Evolutionary conservation across 2,329 filamentous ascomycete genomes (phyloP).

Genomic region (Ophiostoma piceae): DNA sequence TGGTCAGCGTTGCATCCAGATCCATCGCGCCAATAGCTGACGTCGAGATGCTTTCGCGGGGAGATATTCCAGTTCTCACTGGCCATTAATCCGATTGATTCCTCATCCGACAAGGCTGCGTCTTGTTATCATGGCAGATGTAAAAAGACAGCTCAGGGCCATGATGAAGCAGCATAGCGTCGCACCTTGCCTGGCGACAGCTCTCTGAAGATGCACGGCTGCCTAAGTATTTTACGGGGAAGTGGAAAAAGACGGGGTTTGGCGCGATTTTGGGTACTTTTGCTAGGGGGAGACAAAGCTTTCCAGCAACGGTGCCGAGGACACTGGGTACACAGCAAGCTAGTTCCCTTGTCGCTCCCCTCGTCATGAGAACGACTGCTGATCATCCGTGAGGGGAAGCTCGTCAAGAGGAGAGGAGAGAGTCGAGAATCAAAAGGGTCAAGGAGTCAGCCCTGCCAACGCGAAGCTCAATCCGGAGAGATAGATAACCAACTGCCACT

Average conservation of each 20-base stretch:
- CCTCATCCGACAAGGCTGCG: background rate
- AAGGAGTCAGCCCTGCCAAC: background rate
- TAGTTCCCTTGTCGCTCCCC: background rate
- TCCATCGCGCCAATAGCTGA: background rate
- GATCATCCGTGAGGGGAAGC: constrained; percentile 6
- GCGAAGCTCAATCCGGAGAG: background rate
- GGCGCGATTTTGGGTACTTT: background rate
- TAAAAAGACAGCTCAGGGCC: background rate
- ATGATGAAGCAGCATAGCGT: background rate
- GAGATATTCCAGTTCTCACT: background rate
- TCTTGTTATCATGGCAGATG: background rate
- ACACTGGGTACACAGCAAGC: constrained; percentile 18
- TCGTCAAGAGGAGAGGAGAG: background rate
- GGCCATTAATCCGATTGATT: background rate
- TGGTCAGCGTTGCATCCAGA: background rate
- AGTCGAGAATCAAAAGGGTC: background rate
- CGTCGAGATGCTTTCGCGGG: background rate
- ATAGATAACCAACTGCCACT: background rate
- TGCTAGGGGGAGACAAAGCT: background rate
- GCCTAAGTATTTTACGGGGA: background rate
- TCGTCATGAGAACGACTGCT: background rate
- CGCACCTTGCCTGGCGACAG: background rate
- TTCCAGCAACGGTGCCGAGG: constrained; percentile 18
- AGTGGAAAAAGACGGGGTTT: background rate
- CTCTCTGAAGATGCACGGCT: background rate